Evolutionary conservation across 495 filamentous ascomycete genomes (phyloP), one percentile per base, ranked within the genome.

Genomic region (Penicillium waksmanii): DNA sequence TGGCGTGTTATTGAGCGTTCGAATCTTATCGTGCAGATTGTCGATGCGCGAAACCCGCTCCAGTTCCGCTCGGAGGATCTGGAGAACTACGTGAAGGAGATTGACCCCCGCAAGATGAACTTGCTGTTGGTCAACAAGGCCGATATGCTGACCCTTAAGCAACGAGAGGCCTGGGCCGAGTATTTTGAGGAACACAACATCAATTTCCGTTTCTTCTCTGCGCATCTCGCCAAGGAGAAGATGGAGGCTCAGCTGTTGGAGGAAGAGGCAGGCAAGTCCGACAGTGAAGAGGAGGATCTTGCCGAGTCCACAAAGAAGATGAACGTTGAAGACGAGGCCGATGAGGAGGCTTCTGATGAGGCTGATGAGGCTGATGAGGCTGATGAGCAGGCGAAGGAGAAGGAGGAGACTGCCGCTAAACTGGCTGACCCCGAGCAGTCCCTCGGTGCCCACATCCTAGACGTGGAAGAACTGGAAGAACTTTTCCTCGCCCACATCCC

Each of bases 1-100:
- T 99, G 96, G 96, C 85, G 96, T 76, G 96, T 99, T 50, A 96
- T 99, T 65, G 96, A 99, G 79, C 84, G 96, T 23, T 96, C 91
- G 9, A 95, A 99, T 73, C 77, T 99, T 23, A 85, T 99, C 3
- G 95, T 98, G 48, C 96, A 99, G 80, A 99, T 99, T 77, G 96
- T 98, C 61, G 96, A 99, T 79, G 96, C 96, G 5, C 81, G 96
- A 60, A 96, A 97, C 74, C 96, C 96, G 5, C 79, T 98, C 11
- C 82, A 97, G 65, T 99, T 98, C 77, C 85, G 96, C 15, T 96
- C 87, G 11, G 94, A 96, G 68, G 96, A 98, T 77, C 73, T 99
- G 51, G 96, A 97, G 68, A 82, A 75, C 55, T 99, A 99, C 64
- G 95, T 98, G 49, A 92, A 95, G 77, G 92, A 97, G 72, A 89